phyloP scores from a whole-genome alignment of 768 basidiomycete species.

The Lactifluus rugatus region DNA sequence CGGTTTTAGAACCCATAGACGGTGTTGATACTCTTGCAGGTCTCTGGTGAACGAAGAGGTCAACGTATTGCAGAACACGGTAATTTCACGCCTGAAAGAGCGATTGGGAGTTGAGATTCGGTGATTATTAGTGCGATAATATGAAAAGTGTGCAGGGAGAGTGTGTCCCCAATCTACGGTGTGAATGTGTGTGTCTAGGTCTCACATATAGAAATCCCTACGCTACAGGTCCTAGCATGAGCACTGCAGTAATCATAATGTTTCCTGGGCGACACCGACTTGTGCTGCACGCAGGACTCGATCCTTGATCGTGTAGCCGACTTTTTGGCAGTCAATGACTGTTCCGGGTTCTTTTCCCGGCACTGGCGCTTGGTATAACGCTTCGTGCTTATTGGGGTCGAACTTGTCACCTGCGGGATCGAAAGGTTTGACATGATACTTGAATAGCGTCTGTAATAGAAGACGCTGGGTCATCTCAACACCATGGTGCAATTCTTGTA shows the following conservation, averaged over 20 bases:
- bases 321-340: slow-evolving; percentile 84
- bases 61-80: slow-evolving; percentile 63
- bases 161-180: slow-evolving; percentile 26
- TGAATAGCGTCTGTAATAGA: slow-evolving; percentile 80
- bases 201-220: slow-evolving; percentile 3
- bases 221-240: slow-evolving; percentile 3
- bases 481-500: slow-evolving; percentile 70
- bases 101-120: slow-evolving; percentile 82
- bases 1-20: not conserved
- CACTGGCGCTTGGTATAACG: slow-evolving; percentile 85
- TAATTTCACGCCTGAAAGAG: slow-evolving; percentile 45
- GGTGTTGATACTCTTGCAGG: slow-evolving; percentile 30
- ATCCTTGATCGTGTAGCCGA: slow-evolving; percentile 90
- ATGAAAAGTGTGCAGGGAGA: slow-evolving; percentile 22
- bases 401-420: slow-evolving; percentile 89
- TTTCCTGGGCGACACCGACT: slow-evolving; percentile 87
- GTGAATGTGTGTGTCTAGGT: slow-evolving; percentile 10
- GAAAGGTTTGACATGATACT: slow-evolving; percentile 86
- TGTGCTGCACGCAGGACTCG: slow-evolving; percentile 89
- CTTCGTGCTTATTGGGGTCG: slow-evolving; percentile 93
- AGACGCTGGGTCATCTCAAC: slow-evolving; percentile 89
- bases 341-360: slow-evolving; percentile 86
- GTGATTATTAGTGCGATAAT: slow-evolving; percentile 40
- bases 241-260: slow-evolving; percentile 25
- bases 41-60: slow-evolving; percentile 85